A percentile compares a stretch with the other conserved stretches of the same genome.
Evolutionary conservation across 225 moss, liverwort and hornwort genomes (phyloP).

Genomic region (Climacium dendroides): DNA sequence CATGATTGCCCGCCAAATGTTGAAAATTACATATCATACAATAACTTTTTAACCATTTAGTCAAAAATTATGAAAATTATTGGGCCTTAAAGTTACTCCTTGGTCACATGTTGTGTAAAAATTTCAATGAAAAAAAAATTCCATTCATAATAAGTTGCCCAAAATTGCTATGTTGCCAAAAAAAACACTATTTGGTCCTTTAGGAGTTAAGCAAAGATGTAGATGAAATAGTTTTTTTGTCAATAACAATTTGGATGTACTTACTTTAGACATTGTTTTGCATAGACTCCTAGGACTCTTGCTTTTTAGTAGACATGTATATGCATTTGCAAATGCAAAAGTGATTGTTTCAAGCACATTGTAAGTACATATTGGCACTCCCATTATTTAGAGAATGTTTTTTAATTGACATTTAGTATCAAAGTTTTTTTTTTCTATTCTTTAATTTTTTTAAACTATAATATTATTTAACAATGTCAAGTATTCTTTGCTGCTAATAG

Average conservation of each 20-base stretch:
- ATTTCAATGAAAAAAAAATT: no score
- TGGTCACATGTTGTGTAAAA: no score
- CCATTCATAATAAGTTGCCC: no score
- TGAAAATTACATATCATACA: no score
- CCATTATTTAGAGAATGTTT: neutral
- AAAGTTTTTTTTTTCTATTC: no score
- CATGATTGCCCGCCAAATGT: no score
- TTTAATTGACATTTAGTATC: neutral
- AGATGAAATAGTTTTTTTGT: neutral
- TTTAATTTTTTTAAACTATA: neutral
- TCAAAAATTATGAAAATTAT: no score
- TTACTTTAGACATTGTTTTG: neutral
- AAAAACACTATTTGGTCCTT: no score
- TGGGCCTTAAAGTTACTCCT: no score
- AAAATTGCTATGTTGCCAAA: no score
- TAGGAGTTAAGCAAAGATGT: neutral
- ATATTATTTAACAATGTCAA: neutral
- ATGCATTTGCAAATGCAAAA: neutral
- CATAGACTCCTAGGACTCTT: neutral
- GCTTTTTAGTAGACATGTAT: rapidly evolving
- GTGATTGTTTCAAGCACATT: neutral
- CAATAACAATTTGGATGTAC: neutral
- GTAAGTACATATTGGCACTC: neutral
- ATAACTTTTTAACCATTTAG: no score
- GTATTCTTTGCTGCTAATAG: neutral